These are phyloP conservation scores for Lophiotrema nucula DNA, from an alignment of 495 filamentous ascomycete species.

Conservation along the genomic window DNA sequence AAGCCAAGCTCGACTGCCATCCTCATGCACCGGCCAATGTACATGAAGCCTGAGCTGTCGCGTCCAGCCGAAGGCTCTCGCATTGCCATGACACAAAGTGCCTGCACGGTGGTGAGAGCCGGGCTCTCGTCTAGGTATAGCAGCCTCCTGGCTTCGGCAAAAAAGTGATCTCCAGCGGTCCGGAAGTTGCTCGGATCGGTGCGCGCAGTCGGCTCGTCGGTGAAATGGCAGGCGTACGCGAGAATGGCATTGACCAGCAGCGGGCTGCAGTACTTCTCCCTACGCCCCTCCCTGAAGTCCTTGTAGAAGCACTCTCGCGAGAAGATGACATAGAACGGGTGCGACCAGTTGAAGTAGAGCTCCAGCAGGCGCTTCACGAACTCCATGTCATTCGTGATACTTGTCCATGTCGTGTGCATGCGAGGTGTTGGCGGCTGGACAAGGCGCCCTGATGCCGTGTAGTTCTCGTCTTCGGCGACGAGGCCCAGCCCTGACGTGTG, in stretches of 20 bases:
- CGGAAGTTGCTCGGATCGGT: slow-evolving; percentile 58
- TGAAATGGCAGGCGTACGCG: slow-evolving; percentile 72
- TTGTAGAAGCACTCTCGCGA: slow-evolving; percentile 69
- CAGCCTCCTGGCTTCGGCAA: slow-evolving; percentile 61
- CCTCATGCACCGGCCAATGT: slow-evolving; percentile 63
- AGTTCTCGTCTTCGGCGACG: slow-evolving; percentile 36
- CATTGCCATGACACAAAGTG: slow-evolving; percentile 66
- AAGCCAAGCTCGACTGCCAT: slow-evolving; percentile 67
- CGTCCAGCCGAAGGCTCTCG: slow-evolving; percentile 38
- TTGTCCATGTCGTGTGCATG: slow-evolving; percentile 55
- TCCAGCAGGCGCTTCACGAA: slow-evolving; percentile 64
- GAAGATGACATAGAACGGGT: slow-evolving; percentile 70
- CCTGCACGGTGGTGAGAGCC: slow-evolving; percentile 72
- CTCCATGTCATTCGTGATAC: slow-evolving; percentile 54
- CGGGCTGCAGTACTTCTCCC: slow-evolving; percentile 64
- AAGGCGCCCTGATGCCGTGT: slow-evolving; percentile 10
- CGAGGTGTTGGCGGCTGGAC: background rate
- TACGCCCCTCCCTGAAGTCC: slow-evolving; percentile 58
- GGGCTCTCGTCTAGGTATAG: slow-evolving; percentile 59
- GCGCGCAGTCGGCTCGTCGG: slow-evolving; percentile 61
- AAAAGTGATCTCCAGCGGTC: slow-evolving; percentile 72
- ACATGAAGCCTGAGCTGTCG: slow-evolving; percentile 66
- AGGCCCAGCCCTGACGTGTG: slow-evolving; percentile 31
- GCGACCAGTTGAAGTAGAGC: slow-evolving; percentile 80
- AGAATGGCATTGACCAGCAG: slow-evolving; percentile 75